phyloP scores from a whole-genome alignment of 768 basidiomycete species.

The Boletus vermiculosoides region DNA sequence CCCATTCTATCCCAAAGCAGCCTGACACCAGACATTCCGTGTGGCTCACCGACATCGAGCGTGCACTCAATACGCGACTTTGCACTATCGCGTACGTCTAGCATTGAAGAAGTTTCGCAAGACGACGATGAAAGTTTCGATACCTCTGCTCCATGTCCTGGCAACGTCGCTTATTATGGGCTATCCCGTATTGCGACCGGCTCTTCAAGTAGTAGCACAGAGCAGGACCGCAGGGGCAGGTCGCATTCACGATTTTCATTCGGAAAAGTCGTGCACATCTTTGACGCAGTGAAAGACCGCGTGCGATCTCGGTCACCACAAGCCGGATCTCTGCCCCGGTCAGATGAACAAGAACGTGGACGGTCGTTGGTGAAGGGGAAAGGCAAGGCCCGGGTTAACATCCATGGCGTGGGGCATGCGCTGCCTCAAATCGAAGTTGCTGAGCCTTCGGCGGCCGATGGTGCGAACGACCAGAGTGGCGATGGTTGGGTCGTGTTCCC shows the following conservation, averaged over 20 bases:
- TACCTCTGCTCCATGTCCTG: slow-evolving; percentile 1
- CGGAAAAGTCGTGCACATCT: slow-evolving; percentile 47
- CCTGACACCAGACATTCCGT: neutral
- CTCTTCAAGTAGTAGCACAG: slow-evolving; percentile 17
- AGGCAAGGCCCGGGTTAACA: slow-evolving; percentile 24
- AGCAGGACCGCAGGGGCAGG: slow-evolving; percentile 33
- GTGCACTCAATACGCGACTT: slow-evolving; percentile 2
- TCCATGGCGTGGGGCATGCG: neutral
- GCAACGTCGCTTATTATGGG: slow-evolving; percentile 14
- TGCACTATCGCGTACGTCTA: slow-evolving; percentile 39
- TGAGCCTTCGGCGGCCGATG: slow-evolving; percentile 20
- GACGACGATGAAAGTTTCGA: slow-evolving; percentile 22
- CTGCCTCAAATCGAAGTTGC: slow-evolving; percentile 34
- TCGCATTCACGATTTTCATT: slow-evolving; percentile 52
- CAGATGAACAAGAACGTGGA: slow-evolving; percentile 24
- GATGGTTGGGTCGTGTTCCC: slow-evolving; percentile 85
- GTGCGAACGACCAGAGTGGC: slow-evolving; percentile 34
- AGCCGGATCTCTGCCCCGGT: slow-evolving; percentile 4
- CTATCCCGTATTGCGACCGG: slow-evolving; percentile 12
- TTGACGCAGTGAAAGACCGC: slow-evolving; percentile 44
- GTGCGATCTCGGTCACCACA: slow-evolving; percentile 50
- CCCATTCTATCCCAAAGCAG: neutral
- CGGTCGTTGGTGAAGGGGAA: slow-evolving; percentile 31
- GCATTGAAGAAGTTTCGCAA: slow-evolving; percentile 42
- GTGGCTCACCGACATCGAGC: slow-evolving; percentile 12